These are phyloP conservation scores for Trypanosoma platydactyli DNA, from an alignment of 208 protist species.

Conservation along the genomic window DNA sequence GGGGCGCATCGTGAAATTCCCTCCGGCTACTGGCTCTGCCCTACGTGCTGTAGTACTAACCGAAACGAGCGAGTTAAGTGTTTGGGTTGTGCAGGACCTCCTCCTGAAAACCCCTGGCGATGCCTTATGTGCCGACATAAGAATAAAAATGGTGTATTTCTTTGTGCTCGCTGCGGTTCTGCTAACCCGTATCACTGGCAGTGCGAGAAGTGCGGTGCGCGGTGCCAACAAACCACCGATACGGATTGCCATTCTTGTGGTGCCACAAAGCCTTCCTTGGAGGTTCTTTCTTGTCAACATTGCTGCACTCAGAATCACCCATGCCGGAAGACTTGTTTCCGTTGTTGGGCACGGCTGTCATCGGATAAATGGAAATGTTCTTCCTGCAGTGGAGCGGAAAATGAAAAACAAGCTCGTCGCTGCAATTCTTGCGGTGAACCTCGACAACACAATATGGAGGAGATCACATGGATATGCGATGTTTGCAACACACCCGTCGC, in stretches of 20 bases:
- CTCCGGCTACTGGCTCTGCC: constrained; percentile 75
- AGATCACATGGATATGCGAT: constrained; percentile 77
- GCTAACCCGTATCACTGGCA: constrained; percentile 43
- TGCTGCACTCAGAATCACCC: constrained; percentile 56
- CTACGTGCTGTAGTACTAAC: constrained; percentile 72
- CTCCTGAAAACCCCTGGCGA: constrained; percentile 39
- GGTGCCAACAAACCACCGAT: constrained; percentile 14
- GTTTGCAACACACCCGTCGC: constrained; percentile 65
- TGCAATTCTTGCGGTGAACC: constrained; percentile 49
- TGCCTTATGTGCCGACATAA: constrained; percentile 43
- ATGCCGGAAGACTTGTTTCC: constrained; percentile 53
- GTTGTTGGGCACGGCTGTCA: constrained; percentile 57
- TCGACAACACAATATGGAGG: constrained; percentile 42
- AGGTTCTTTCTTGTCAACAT: constrained; percentile 39
- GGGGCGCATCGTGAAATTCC: constrained; percentile 57
- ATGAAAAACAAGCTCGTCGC: constrained; percentile 29
- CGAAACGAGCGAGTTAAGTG: constrained; percentile 44
- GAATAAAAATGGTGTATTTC: constrained; percentile 35
- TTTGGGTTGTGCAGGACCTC: constrained; percentile 58
- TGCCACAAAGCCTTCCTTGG: constrained; percentile 8
- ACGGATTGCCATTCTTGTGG: constrained; percentile 30
- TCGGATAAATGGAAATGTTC: constrained; percentile 57
- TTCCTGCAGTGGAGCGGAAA: constrained; percentile 32
- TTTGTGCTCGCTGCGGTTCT: constrained; percentile 50
- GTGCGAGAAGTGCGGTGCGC: constrained; percentile 25